These are phyloP conservation scores for Lactifluus subvellereus DNA, from an alignment of 768 basidiomycete genomes.

Conservation along the genomic window DNA sequence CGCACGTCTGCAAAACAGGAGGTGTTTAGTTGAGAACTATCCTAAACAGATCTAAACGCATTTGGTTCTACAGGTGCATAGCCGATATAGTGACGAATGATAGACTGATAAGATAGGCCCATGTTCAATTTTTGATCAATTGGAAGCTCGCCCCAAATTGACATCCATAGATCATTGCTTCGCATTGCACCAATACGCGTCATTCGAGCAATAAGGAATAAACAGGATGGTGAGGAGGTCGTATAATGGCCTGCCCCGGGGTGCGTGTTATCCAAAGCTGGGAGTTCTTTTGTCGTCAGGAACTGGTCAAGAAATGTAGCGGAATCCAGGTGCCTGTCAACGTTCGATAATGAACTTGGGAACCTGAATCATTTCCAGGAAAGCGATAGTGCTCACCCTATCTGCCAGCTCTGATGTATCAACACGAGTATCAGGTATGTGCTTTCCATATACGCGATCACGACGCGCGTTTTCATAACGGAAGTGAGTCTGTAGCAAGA, in stretches of 20 bases:
- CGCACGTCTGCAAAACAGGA: background rate
- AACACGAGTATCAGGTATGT: conserved; percentile 42
- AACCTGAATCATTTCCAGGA: background rate
- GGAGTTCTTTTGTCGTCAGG: background rate
- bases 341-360: background rate
- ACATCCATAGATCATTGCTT: background rate
- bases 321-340: conserved; percentile 53
- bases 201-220: background rate
- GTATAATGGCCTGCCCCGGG: background rate
- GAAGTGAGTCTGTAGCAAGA: conserved; percentile 47
- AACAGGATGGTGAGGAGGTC: background rate
- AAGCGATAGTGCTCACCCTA: conserved; percentile 38
- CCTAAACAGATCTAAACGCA: background rate
- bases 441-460: conserved; percentile 48
- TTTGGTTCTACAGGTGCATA: background rate
- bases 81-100: background rate
- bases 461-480: conserved; percentile 54
- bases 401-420: conserved; percentile 64
- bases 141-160: too few species aligned
- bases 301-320: conserved; percentile 39
- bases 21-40: background rate
- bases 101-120: too few species aligned
- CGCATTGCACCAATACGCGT: background rate
- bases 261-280: background rate
- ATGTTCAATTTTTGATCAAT: background rate